A percentile compares a stretch with the other conserved stretches of the same genome.
These are phyloP conservation scores for Stephania japonica DNA, from an alignment of 164 flowering plant genomes.

Conservation along the genomic window DNA sequence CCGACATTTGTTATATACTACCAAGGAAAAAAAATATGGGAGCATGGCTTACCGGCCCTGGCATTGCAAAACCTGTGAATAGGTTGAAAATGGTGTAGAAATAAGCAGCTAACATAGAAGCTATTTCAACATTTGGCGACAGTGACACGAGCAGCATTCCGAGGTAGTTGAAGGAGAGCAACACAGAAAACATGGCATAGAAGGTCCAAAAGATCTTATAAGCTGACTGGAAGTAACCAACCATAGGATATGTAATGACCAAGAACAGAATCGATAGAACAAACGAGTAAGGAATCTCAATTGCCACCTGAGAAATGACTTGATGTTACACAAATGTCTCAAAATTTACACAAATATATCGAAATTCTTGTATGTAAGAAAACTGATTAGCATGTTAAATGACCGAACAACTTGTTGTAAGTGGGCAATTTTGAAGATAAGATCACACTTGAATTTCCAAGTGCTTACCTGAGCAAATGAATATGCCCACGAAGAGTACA, in stretches of 20 bases:
- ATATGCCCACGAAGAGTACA: conserved; percentile 70
- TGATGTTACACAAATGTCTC: too few relatives aligned
- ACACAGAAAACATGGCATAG: conserved; percentile 31
- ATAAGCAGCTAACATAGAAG: conserved; percentile 22
- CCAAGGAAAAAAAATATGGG: not conserved
- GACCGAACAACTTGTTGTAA: not conserved
- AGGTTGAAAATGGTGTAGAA: conserved; percentile 30
- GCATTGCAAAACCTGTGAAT: conserved; percentile 46
- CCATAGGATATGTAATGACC: conserved; percentile 38
- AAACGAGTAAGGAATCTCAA: conserved; percentile 51
- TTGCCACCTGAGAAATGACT: conserved; percentile 20
- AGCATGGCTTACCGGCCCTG: conserved; percentile 37
- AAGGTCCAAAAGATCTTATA: conserved; percentile 41
- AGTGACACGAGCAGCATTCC: conserved; percentile 44
- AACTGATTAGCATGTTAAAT: not conserved
- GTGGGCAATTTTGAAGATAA: not conserved
- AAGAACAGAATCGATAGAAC: conserved; percentile 27
- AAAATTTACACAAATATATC: not conserved
- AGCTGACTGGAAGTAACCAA: conserved; percentile 33
- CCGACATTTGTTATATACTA: too few relatives aligned
- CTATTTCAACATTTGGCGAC: conserved; percentile 34
- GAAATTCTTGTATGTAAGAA: not conserved
- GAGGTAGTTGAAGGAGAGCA: conserved; percentile 35
- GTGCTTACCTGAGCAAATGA: conserved; percentile 55
- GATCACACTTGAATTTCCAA: not conserved